phyloP scores from a whole-genome alignment of 257 asterid genomes.

The Scutellaria barbata region DNA sequence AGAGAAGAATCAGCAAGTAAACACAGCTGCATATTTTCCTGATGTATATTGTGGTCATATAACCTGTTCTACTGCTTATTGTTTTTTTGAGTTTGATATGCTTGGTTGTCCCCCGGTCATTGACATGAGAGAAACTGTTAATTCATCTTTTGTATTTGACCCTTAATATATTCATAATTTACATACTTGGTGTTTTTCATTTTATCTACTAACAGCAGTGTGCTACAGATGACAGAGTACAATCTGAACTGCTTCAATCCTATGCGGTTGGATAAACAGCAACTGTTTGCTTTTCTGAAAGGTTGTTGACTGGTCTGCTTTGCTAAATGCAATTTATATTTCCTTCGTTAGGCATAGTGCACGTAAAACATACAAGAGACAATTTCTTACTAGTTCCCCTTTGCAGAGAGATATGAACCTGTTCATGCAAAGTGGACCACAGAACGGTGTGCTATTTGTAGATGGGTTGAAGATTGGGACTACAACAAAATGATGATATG shows the following conservation, averaged over 20 bases:
- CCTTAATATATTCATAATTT: constrained; percentile 13
- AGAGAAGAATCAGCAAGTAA: constrained; percentile 2
- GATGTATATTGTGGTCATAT: constrained; percentile 10
- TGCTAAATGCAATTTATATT: constrained; percentile 15
- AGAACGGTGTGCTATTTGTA: constrained; percentile 94
- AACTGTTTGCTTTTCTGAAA: constrained; percentile 63
- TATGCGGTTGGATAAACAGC: constrained; percentile 65
- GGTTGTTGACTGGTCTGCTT: constrained; percentile 50
- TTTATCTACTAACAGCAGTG: constrained; percentile 34
- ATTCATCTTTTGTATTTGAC: constrained; percentile 20
- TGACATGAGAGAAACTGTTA: neutral
- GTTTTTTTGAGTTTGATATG: constrained; percentile 19
- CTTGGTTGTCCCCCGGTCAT: neutral
- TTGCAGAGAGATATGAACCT: constrained; percentile 73
- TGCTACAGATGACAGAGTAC: constrained; percentile 71
- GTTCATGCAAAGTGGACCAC: constrained; percentile 88
- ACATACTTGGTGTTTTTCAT: constrained; percentile 16
- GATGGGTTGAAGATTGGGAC: constrained; percentile 99
- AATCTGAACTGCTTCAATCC: constrained; percentile 48
- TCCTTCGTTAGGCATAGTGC: constrained; percentile 18
- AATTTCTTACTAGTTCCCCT: constrained; percentile 34
- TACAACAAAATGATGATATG: constrained; percentile 93
- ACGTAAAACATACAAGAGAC: neutral
- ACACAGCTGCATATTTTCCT: neutral
- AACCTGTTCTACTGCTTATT: neutral